Base-by-base conservation (phyloP, 164 flowering plant genomes). In the Vitis cinerea region DNA sequence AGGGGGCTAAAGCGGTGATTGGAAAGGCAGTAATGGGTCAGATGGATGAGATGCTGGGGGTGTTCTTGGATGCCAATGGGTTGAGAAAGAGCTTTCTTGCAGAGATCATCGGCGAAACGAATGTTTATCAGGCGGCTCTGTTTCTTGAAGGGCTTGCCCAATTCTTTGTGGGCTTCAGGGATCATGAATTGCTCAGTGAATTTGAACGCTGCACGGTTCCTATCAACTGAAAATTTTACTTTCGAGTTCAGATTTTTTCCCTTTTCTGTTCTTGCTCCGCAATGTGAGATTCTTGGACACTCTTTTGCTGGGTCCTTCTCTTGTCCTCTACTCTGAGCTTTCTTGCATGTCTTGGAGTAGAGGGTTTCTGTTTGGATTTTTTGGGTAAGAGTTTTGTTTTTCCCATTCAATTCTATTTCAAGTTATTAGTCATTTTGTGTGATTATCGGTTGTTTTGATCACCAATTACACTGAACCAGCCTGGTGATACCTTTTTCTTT, bases 101-200 rank as follows among this genome's bases (percentile, higher is more conserved):
- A 9, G 97, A 92, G 68, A 90, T 92, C 4, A 49, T 89, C 73
- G 80, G 82, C 8, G 87, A 78, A 1, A 67, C 79, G 15, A 73
- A 63, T 66, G 83, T 81, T 51, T 81, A 86, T 72, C 90, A 90
- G 78, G 85, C 81, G 7, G 95, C 92, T 60, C 77, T 88, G 72
- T 91, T 84, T 81, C 91, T 91, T 63, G 85, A 89, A 75, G 87
- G 72, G 12, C 72, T 91, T 10, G 80, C 93, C 61, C 81, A 83
- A 52, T 85, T 91, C 68, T 72, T 85, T 75, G 83, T 84, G 79
- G 94, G 97, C 74, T 86, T 91, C 51, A 75, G 79, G 57, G 85
- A 85, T 64, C 56, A 63, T 2, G 79, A 74, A 9, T 51, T 86
- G 73, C 58, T 86, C 4, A 19, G 30, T 19, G 78, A 83, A 23